Evolutionary conservation across 2,329 filamentous ascomycete genomes (phyloP).

Genomic region (Aspergillus ustus): DNA sequence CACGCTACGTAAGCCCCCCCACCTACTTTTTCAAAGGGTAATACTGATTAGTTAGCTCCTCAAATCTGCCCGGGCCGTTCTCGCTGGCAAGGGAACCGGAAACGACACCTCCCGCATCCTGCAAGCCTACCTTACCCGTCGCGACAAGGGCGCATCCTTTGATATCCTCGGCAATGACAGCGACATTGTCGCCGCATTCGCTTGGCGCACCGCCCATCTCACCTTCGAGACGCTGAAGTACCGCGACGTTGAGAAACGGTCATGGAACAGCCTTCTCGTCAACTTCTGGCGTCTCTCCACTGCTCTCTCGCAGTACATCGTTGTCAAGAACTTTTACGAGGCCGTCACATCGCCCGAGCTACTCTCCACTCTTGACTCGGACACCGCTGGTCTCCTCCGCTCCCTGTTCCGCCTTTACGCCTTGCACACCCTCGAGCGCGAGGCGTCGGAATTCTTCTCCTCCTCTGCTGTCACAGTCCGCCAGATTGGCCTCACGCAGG

Average conservation of each 20-base stretch:
- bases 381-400: slow-evolving; percentile 64
- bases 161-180: slow-evolving; percentile 72
- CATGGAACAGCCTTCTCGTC: slow-evolving; percentile 77
- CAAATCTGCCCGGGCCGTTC: slow-evolving; percentile 73
- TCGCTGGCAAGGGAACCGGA: slow-evolving; percentile 65
- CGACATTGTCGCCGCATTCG: slow-evolving; percentile 74
- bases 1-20: slow-evolving; percentile 63
- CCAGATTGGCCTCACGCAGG: slow-evolving; percentile 72
- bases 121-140: slow-evolving; percentile 64
- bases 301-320: slow-evolving; percentile 75
- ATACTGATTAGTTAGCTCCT: slow-evolving; percentile 56
- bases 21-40: neutral
- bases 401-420: slow-evolving; percentile 70
- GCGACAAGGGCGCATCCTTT: slow-evolving; percentile 73
- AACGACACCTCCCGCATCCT: slow-evolving; percentile 74
- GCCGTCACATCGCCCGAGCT: slow-evolving; percentile 63
- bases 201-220: slow-evolving; percentile 74
- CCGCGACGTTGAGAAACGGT: slow-evolving; percentile 73
- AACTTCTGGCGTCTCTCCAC: slow-evolving; percentile 79
- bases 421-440: slow-evolving; percentile 69
- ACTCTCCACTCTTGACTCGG: slow-evolving; percentile 58
- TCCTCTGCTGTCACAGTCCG: slow-evolving; percentile 70
- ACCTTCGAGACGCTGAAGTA: slow-evolving; percentile 77
- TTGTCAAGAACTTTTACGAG: slow-evolving; percentile 80
- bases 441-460: slow-evolving; percentile 74